Percentiles rank a stretch among this genome's conserved stretches.
Conservation (phyloP, 208 protist genomes). For the Cochliopodium minus region DNA sequence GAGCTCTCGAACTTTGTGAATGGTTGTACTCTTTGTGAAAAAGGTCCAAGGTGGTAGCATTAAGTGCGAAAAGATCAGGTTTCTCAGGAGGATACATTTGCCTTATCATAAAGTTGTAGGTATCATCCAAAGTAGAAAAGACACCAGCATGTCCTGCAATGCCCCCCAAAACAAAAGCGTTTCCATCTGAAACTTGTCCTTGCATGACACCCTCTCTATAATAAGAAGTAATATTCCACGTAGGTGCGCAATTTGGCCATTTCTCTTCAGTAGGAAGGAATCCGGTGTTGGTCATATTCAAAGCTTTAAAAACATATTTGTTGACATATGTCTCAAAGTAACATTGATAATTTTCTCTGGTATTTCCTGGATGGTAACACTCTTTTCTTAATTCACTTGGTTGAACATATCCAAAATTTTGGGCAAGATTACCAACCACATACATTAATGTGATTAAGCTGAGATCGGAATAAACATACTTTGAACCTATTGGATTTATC, state of each 20-base stretch:
- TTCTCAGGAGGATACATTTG: slow-evolving; percentile 21
- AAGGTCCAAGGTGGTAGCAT: slow-evolving; percentile 23
- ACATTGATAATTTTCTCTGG: neutral
- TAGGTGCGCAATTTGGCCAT: slow-evolving; percentile 13
- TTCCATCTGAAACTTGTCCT: slow-evolving; percentile 32
- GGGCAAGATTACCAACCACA: slow-evolving; percentile 27
- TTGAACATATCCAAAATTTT: neutral
- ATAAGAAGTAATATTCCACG: slow-evolving; percentile 31
- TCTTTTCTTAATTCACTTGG: neutral
- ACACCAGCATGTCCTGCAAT: slow-evolving; percentile 38
- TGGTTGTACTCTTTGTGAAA: slow-evolving; percentile 31
- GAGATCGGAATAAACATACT: slow-evolving; percentile 39
- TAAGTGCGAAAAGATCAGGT: slow-evolving; percentile 7
- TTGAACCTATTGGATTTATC: slow-evolving; percentile 20
- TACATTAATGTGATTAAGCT: slow-evolving; percentile 41
- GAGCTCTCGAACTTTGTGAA: slow-evolving; percentile 24
- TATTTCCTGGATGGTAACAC: too few species aligned
- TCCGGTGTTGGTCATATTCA: slow-evolving; percentile 7
- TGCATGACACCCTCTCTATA: slow-evolving; percentile 25
- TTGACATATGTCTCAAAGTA: slow-evolving; percentile 37
- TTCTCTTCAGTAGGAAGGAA: slow-evolving; percentile 20
- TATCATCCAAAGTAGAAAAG: slow-evolving; percentile 26
- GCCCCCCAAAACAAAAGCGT: slow-evolving; percentile 38
- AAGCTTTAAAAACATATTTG: slow-evolving; percentile 22
- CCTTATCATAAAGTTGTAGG: slow-evolving; percentile 15